phyloP scores from a whole-genome alignment of 495 filamentous ascomycete genomes.

The Hypoxylon trugodes region DNA sequence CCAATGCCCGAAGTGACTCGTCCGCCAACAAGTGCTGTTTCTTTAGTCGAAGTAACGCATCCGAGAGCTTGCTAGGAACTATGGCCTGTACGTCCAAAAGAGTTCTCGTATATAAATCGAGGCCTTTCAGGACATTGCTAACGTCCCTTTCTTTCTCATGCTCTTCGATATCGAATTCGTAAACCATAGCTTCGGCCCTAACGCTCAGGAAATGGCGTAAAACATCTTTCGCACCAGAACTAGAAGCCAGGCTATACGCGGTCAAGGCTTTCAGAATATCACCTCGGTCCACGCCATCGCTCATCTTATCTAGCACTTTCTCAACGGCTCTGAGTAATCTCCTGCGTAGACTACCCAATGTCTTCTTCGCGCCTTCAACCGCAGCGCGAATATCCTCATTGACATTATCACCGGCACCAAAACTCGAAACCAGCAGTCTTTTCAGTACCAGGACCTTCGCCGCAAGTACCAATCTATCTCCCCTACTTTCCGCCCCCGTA shows the following conservation, averaged over 20 bases:
- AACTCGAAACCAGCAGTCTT: conserved; percentile 72
- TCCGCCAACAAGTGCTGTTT: conserved; percentile 74
- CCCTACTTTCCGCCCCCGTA: conserved; percentile 37
- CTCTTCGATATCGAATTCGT: conserved; percentile 59
- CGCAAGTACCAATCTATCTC: conserved; percentile 69
- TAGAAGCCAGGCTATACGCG: conserved; percentile 85
- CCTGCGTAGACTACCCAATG: conserved; percentile 65
- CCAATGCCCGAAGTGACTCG: conserved; percentile 66
- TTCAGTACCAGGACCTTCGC: conserved; percentile 85
- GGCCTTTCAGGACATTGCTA: conserved; percentile 64
- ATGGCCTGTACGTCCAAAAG: conserved; percentile 77
- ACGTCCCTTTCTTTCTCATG: conserved; percentile 45
- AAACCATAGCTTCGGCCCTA: conserved; percentile 70
- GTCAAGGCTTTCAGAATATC: conserved; percentile 75
- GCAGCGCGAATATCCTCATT: conserved; percentile 52
- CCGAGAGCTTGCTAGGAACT: conserved; percentile 74
- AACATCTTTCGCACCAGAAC: conserved; percentile 80
- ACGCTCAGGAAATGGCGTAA: conserved; percentile 82
- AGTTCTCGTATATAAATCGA: conserved; percentile 79
- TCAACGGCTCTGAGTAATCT: conserved; percentile 73
- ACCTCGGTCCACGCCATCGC: conserved; percentile 51
- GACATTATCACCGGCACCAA: conserved; percentile 48
- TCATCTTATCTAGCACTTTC: conserved; percentile 65
- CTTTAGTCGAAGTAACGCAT: conserved; percentile 74
- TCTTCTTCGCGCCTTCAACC: conserved; percentile 68